Percentiles rank a stretch among this genome's conserved stretches.
These are phyloP conservation scores for Arthromyces matolae DNA, from an alignment of 768 basidiomycete species.

Conservation along the genomic window DNA sequence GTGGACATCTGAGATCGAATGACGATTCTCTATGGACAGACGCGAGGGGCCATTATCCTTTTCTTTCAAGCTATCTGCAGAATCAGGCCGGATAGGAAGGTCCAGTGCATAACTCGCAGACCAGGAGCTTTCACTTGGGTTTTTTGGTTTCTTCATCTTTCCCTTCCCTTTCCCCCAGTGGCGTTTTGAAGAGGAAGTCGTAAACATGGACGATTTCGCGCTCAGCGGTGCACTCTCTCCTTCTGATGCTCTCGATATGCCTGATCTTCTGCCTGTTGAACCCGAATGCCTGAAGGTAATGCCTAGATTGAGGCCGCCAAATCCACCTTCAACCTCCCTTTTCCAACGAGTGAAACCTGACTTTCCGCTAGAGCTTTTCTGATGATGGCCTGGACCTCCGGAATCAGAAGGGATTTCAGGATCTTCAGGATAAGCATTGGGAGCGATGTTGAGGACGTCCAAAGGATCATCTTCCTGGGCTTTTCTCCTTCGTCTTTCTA, in stretches of 20 bases:
- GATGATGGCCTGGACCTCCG: constrained; percentile 6
- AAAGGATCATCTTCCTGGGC: constrained; percentile 18
- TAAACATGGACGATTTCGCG: constrained; percentile 26
- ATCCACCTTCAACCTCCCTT: constrained; percentile 33
- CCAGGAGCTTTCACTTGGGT: constrained; percentile 31
- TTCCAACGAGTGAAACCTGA: constrained; percentile 45
- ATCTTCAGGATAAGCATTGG: constrained; percentile 10
- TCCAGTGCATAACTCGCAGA: constrained; percentile 33
- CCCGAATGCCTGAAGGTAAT: constrained; percentile 41
- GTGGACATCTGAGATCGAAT: constrained; percentile 12
- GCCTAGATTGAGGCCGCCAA: constrained; percentile 32
- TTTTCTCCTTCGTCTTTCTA: constrained; percentile 9
- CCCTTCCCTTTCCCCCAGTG: constrained; percentile 36
- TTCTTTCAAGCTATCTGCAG: constrained; percentile 22
- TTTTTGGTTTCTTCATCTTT: constrained; percentile 24
- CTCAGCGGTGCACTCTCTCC: constrained; percentile 17
- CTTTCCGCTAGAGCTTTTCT: constrained; percentile 26
- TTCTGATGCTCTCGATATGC: constrained; percentile 9
- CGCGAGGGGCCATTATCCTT: constrained; percentile 15
- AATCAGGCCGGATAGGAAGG: constrained; percentile 26
- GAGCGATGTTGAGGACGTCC: constrained; percentile 19
- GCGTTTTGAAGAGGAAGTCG: constrained; percentile 17
- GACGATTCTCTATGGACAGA: constrained; percentile 1
- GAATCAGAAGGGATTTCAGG: constrained; percentile 11
- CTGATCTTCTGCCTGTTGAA: constrained; percentile 19